A percentile compares a stretch with the other conserved stretches of the same genome.
phyloP scores from a whole-genome alignment of 257 asterid species.

The Solanum habrochaites region DNA sequence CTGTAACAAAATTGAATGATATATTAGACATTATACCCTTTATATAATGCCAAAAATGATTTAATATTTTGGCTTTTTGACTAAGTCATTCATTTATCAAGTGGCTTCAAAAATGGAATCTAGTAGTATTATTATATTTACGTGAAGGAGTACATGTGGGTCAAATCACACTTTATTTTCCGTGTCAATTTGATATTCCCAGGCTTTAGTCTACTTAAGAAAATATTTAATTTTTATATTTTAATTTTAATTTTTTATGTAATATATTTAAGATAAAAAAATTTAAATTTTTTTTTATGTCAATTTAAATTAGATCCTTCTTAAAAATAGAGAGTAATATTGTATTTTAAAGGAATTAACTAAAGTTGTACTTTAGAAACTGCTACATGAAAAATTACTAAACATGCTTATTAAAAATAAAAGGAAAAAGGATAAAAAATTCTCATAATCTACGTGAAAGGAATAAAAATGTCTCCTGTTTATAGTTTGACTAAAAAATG shows the following conservation, averaged over 20 bases:
- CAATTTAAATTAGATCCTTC: too few relatives aligned
- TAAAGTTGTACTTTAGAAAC: neutral
- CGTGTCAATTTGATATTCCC: neutral
- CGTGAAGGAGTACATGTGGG: neutral
- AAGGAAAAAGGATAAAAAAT: too few relatives aligned
- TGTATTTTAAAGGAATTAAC: neutral
- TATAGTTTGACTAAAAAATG: too few relatives aligned
- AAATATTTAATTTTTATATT: too few relatives aligned
- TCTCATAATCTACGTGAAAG: too few relatives aligned
- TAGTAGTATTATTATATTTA: neutral
- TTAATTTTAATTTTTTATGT: too few relatives aligned
- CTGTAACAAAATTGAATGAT: too few relatives aligned
- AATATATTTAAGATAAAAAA: too few relatives aligned
- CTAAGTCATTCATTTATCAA: neutral
- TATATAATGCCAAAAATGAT: neutral
- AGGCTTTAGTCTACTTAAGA: too few relatives aligned
- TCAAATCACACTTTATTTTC: neutral
- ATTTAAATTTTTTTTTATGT: too few relatives aligned
- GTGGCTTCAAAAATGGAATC: neutral
- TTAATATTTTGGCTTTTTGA: neutral
- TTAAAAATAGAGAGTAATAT: too few relatives aligned
- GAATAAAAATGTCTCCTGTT: fast-evolving
- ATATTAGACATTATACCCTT: too few relatives aligned
- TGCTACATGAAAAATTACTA: neutral
- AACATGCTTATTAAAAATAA: neutral